Evolutionary conservation across 2,329 filamentous ascomycete species (phyloP), one percentile per base, ranked within the genome.

Genomic region (Lojkania enalia): DNA sequence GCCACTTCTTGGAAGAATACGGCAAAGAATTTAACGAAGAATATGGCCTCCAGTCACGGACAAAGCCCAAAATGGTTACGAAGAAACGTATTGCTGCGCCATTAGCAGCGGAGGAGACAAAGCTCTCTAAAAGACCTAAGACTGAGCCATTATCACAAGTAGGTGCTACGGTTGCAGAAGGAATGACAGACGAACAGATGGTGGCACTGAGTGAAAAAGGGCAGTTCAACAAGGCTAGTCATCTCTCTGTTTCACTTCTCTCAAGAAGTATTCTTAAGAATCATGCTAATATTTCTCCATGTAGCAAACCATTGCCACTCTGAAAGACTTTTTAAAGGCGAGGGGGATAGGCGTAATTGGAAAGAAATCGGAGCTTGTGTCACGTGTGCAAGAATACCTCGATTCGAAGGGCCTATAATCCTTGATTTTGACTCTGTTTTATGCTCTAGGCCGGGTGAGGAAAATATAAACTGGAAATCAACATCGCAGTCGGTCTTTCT

Each of bases 1-100:
- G 90, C 0, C 81, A 83, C 2, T 88, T 90, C 61, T 80, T 96
- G 7, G 76, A 86, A 35, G 84, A 88, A 23, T 96, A 91, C 85
- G 85, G 87, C 3, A 75, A 81, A 25, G 77, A 80, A 9, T 76
- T 96, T 4, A 81, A 87, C 20, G 71, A 79, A 6, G 82, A 84
- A 45, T 78, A 75, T 54, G 67, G 71, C 9, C 63, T 71, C 21
- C 63, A 71, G 19, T 33, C 30, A 6, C 5, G 18, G 16, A 12
- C 15, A 9, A 36, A 15, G 21, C 9, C 15, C 9, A 33, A 11
- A 9, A 5, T 19, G 9, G 12, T 2, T 64, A 61, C 66, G 1
- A 59, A 57, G 39, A 83, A 83, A 58, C 70, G 81, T 21, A 55
- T 52, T 19, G 55, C 63, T 9, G 47, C 48, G 19, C 39, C 3